These are phyloP conservation scores for Umbilicus rupestris DNA, from an alignment of 164 flowering plant species.

Conservation along the genomic window DNA sequence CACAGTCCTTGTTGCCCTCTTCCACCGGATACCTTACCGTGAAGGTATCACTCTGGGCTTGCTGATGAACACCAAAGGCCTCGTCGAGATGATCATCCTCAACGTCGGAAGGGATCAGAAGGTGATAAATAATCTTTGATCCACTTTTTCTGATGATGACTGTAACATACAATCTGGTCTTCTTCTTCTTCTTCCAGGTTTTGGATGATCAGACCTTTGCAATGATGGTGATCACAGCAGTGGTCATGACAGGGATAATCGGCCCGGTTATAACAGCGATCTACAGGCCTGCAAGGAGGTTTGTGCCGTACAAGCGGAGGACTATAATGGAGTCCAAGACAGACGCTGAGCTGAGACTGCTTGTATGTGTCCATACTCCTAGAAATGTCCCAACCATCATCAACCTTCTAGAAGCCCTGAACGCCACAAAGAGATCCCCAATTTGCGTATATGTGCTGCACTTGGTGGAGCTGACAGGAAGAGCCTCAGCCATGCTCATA, in stretches of 20 bases:
- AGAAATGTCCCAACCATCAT: slow-evolving; percentile 8
- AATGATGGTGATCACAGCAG: slow-evolving; percentile 8
- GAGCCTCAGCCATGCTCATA: slow-evolving; percentile 9
- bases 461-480: slow-evolving; percentile 7
- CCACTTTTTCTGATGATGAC: background rate
- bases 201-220: slow-evolving; percentile 8
- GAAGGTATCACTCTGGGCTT: slow-evolving; percentile 7
- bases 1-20: slow-evolving; percentile 1
- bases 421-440: background rate
- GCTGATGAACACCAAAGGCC: slow-evolving; percentile 11
- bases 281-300: slow-evolving; percentile 1
- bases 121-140: background rate
- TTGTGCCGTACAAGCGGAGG: background rate
- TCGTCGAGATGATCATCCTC: slow-evolving; percentile 9
- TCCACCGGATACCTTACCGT: slow-evolving; percentile 5
- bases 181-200: slow-evolving; percentile 2
- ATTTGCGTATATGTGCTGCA: slow-evolving; percentile 9
- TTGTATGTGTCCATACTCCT: slow-evolving; percentile 4
- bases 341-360: slow-evolving; percentile 1
- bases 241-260: slow-evolving; percentile 6
- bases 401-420: background rate
- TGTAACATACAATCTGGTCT: background rate
- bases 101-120: slow-evolving; percentile 6
- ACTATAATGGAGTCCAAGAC: background rate
- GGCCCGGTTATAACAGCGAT: background rate